Evolutionary conservation across 164 flowering plant species (phyloP).

Genomic region (Litsea cubeba): DNA sequence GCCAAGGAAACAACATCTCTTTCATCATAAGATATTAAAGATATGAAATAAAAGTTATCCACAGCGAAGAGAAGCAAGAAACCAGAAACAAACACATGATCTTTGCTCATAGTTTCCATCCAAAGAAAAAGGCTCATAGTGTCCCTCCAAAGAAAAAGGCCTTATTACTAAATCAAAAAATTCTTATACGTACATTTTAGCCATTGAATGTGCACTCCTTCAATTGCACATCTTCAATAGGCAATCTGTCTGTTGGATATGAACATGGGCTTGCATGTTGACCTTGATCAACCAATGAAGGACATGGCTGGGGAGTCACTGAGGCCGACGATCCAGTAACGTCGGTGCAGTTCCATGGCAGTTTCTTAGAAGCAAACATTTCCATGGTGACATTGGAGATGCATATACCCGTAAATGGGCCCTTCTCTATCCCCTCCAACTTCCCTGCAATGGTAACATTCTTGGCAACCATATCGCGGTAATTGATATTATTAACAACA

Average conservation of each 20-base stretch:
- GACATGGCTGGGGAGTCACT: constrained; percentile 54
- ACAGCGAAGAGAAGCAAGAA: too few relatives aligned
- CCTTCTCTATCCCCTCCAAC: constrained; percentile 47
- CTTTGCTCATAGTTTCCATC: too few relatives aligned
- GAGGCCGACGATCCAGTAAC: constrained; percentile 41
- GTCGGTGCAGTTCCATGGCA: constrained; percentile 63
- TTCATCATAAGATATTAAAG: too few relatives aligned
- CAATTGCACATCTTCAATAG: constrained; percentile 47
- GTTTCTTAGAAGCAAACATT: constrained; percentile 35
- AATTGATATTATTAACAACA: constrained; percentile 41
- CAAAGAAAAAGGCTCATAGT: too few relatives aligned
- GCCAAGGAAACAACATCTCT: too few relatives aligned
- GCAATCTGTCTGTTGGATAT: constrained; percentile 43
- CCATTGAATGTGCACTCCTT: constrained; percentile 28
- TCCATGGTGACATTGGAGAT: constrained; percentile 56
- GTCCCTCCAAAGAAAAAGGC: too few relatives aligned
- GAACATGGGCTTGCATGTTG: constrained; percentile 20
- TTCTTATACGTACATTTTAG: neutral
- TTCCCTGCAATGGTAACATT: constrained; percentile 52
- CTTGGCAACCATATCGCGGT: constrained; percentile 47
- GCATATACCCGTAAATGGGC: constrained; percentile 60
- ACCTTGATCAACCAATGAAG: constrained; percentile 30
- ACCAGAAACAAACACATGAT: too few relatives aligned
- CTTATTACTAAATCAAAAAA: neutral
- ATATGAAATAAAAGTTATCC: too few relatives aligned